Conservation (phyloP, 495 filamentous ascomycete genomes). For the Neurospora hispaniola region DNA sequence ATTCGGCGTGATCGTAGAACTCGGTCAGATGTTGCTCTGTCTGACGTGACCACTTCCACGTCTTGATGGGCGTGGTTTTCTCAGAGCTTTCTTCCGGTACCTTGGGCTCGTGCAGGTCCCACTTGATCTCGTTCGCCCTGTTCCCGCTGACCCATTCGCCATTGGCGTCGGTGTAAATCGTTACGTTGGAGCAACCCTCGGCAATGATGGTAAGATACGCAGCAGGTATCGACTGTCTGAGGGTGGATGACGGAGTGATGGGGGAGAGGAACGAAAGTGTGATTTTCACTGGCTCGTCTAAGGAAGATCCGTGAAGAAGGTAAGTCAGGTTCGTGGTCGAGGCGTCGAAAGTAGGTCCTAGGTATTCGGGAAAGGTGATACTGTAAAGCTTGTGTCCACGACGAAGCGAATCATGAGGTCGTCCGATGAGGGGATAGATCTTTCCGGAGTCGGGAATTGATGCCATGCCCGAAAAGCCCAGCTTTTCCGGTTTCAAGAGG, state of each 20-base stretch:
- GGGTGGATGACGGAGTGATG: constrained; percentile 82
- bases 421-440: constrained; percentile 81
- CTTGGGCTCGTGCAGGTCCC: constrained; percentile 45
- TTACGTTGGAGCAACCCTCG: constrained; percentile 59
- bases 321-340: constrained; percentile 91
- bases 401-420: constrained; percentile 70
- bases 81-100: constrained; percentile 3
- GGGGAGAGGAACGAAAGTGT: constrained; percentile 84
- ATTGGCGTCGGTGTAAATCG: constrained; percentile 80
- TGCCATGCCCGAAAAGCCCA: constrained; percentile 75
- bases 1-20: constrained; percentile 67
- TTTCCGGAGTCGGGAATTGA: constrained; percentile 55
- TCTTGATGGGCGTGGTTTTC: constrained; percentile 29
- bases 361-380: constrained; percentile 59
- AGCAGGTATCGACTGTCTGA: constrained; percentile 84
- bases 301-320: constrained; percentile 42
- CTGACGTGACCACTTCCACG: constrained; percentile 51
- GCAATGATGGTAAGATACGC: constrained; percentile 73
- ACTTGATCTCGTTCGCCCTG: constrained; percentile 53
- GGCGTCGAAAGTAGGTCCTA: constrained; percentile 77
- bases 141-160: constrained; percentile 84
- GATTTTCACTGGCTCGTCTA: constrained; percentile 40
- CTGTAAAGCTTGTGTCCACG: constrained; percentile 42
- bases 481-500: constrained; percentile 22
- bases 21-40: constrained; percentile 65